phyloP scores from a whole-genome alignment of 2,329 filamentous ascomycete genomes.

The Colletotrichum simmondsii region DNA sequence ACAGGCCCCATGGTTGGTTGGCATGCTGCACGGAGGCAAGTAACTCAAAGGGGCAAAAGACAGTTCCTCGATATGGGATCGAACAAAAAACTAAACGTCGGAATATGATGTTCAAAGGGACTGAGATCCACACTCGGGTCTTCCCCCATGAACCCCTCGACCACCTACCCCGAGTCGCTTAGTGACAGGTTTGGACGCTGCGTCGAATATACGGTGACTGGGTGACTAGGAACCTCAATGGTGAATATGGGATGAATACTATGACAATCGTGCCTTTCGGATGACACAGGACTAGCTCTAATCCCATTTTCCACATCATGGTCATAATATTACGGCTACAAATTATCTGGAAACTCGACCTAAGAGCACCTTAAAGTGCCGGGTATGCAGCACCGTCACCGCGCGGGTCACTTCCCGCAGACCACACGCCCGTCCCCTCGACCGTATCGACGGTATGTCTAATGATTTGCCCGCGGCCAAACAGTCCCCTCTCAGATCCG shows the following conservation, averaged over 20 bases:
- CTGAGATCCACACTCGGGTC: too few species aligned
- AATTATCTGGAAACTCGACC: neutral
- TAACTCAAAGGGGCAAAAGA: too few species aligned
- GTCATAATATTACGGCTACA: neutral
- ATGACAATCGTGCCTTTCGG: neutral
- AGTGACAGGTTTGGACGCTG: too few species aligned
- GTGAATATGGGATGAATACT: neutral
- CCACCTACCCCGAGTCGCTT: too few species aligned
- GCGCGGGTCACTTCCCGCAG: constrained; percentile 87
- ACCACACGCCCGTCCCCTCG: constrained; percentile 81
- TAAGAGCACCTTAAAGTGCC: constrained; percentile 34
- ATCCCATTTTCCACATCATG: neutral
- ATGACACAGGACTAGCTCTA: neutral
- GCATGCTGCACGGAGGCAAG: too few species aligned
- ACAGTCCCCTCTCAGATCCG: constrained; percentile 75
- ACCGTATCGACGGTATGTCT: constrained; percentile 76
- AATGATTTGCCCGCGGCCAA: constrained; percentile 90
- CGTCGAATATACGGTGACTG: neutral
- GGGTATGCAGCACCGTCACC: constrained; percentile 81
- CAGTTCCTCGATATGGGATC: too few species aligned
- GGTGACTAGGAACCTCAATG: neutral
- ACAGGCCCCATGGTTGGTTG: too few species aligned
- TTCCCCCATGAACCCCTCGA: too few species aligned
- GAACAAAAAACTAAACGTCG: too few species aligned
- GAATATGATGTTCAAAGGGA: too few species aligned